Conservation (phyloP, 1,284 basidiomycete species). For the Boletus subluridellus region DNA sequence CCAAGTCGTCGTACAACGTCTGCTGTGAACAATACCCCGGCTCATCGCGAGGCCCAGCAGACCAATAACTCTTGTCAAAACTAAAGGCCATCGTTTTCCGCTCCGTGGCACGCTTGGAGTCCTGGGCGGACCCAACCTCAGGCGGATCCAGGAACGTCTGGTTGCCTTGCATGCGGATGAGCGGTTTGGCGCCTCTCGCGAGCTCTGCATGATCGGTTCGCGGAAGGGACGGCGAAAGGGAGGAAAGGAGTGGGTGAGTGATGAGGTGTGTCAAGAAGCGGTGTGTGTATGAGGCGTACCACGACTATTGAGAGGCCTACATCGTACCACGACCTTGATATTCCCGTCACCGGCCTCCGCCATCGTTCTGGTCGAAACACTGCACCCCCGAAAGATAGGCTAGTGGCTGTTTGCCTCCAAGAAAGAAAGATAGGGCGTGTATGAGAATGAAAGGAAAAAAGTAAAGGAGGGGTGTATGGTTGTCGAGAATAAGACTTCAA, state of each 20-base stretch:
- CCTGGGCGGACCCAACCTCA: constrained; percentile 66
- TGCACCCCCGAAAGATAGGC: constrained; percentile 12
- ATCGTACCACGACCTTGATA: constrained; percentile 96
- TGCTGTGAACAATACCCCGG: constrained; percentile 88
- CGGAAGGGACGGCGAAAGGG: not conserved
- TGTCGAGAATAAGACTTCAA: constrained; percentile 2
- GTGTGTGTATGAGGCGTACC: constrained; percentile 50
- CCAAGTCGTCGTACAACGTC: constrained; percentile 92
- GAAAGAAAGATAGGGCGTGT: constrained; percentile 11
- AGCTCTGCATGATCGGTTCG: constrained; percentile 58
- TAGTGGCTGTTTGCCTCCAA: constrained; percentile 10
- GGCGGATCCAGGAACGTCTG: constrained; percentile 90
- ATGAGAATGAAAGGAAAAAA: constrained; percentile 6
- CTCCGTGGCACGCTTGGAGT: constrained; percentile 77
- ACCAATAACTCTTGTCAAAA: constrained; percentile 97
- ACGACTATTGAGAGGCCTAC: constrained; percentile 89
- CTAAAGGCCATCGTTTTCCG: constrained; percentile 86
- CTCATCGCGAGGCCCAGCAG: constrained; percentile 83
- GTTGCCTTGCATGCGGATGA: constrained; percentile 91
- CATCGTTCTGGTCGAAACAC: constrained; percentile 35
- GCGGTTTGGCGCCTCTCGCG: constrained; percentile 83
- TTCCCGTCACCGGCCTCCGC: constrained; percentile 73
- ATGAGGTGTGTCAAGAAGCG: constrained; percentile 2
- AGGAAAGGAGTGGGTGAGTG: constrained; percentile 8
- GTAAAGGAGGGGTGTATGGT: constrained; percentile 5